Evolutionary conservation across 768 basidiomycete genomes (phyloP).

Genomic region (Russula sp.): DNA sequence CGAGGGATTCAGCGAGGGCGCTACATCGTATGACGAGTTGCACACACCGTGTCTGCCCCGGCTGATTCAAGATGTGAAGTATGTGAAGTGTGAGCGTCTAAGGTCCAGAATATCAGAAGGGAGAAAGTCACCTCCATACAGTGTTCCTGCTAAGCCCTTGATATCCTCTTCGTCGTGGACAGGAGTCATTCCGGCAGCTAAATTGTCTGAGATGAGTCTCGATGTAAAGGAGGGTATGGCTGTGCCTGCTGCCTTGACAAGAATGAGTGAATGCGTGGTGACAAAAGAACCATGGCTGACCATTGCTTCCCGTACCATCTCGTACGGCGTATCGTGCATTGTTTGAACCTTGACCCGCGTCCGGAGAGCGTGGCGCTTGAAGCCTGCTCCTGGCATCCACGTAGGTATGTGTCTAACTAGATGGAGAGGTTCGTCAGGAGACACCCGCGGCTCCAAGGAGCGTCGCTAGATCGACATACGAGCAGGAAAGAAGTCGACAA

Average conservation of each 20-base stretch:
- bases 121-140: constrained; percentile 16
- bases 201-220: constrained; percentile 15
- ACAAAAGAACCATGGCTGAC: not conserved
- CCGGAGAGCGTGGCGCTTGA: constrained; percentile 20
- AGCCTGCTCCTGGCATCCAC: constrained; percentile 23
- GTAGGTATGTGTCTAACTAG: constrained; percentile 19
- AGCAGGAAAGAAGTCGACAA: constrained; percentile 32
- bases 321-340: constrained; percentile 20
- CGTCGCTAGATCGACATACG: constrained; percentile 21
- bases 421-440: not conserved
- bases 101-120: not conserved
- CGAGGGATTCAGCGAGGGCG: not conserved
- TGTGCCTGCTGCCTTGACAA: constrained; percentile 18
- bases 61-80: constrained; percentile 10
- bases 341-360: constrained; percentile 18
- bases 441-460: not conserved
- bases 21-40: not conserved
- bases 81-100: constrained; percentile 18
- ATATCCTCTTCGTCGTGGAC: constrained; percentile 20
- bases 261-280: not conserved
- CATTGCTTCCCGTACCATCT: constrained; percentile 19
- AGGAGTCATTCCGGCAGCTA: constrained; percentile 1
- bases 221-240: constrained; percentile 21
- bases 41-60: constrained; percentile 20
- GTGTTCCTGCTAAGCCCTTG: constrained; percentile 19